A percentile compares a stretch with the other conserved stretches of the same genome.
Evolutionary conservation across 2,329 filamentous ascomycete genomes (phyloP).

Genomic region (Aspergillus tanneri): DNA sequence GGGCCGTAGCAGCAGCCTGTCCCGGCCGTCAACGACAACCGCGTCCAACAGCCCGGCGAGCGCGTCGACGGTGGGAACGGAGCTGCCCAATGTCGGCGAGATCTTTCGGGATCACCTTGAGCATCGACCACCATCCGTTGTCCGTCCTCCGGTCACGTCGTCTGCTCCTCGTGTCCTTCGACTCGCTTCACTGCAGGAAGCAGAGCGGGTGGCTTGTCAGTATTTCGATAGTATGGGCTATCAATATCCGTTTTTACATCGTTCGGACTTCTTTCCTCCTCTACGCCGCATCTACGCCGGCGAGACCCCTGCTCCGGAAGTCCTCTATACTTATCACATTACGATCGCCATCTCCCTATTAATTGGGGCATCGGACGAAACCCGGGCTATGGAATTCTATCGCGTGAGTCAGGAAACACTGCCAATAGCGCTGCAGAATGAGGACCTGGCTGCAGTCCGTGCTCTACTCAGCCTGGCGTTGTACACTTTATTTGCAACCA

Average conservation of each 20-base stretch:
- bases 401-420: constrained; percentile 37
- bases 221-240: constrained; percentile 43
- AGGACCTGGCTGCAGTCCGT: constrained; percentile 39
- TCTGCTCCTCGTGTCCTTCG: constrained; percentile 33
- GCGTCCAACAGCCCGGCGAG: constrained; percentile 14
- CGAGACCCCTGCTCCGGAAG: constrained; percentile 33
- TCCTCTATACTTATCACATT: constrained; percentile 39
- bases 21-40: constrained; percentile 19
- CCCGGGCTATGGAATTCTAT: constrained; percentile 37
- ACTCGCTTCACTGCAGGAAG: constrained; percentile 37
- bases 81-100: constrained; percentile 41
- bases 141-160: constrained; percentile 28
- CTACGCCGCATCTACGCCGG: constrained; percentile 38
- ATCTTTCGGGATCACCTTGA: constrained; percentile 42
- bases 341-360: constrained; percentile 37
- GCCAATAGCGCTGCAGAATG: constrained; percentile 37
- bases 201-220: constrained; percentile 31
- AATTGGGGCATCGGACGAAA: constrained; percentile 34
- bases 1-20: constrained; percentile 27
- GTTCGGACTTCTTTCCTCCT: constrained; percentile 33
- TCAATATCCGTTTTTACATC: constrained; percentile 40
- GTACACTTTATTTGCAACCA: constrained; percentile 40
- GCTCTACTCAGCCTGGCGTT: constrained; percentile 38
- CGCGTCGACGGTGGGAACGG: constrained; percentile 26
- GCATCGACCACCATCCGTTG: constrained; percentile 36